A percentile compares a stretch with the other conserved stretches of the same genome.
Conservation (phyloP, 768 basidiomycete genomes). For the Pleurotus tuoliensis region DNA sequence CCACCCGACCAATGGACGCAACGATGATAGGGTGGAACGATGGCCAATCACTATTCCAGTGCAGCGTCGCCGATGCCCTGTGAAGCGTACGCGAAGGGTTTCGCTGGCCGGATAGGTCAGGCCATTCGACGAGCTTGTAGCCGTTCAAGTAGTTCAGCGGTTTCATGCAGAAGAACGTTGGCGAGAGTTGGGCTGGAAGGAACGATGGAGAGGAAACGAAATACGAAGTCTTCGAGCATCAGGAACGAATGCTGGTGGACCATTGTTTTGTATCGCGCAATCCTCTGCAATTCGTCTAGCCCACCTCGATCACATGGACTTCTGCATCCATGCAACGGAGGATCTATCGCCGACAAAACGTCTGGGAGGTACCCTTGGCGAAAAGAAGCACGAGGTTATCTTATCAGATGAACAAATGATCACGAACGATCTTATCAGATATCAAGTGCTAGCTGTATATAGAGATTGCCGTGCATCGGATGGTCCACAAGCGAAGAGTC, state of each 20-base stretch:
- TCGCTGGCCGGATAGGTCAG: conserved; percentile 26
- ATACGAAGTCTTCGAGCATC: no score
- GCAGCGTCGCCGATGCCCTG: neutral
- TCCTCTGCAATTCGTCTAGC: no score
- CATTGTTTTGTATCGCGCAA: neutral
- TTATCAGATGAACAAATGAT: conserved; percentile 6
- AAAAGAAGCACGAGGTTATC: conserved; percentile 1
- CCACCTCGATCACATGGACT: neutral
- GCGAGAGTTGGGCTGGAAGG: no score
- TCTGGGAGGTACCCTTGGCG: neutral
- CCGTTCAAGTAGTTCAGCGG: conserved; percentile 17
- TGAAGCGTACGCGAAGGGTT: conserved; percentile 2
- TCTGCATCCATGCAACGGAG: neutral
- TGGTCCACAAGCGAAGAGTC: neutral
- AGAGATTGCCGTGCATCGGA: no score
- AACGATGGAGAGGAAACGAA: no score
- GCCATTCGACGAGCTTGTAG: conserved; percentile 27
- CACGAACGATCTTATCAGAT: conserved; percentile 2
- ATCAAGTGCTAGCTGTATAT: neutral
- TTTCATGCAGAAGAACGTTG: neutral
- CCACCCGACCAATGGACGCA: conserved; percentile 20
- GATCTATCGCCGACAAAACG: no score
- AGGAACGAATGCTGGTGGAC: no score
- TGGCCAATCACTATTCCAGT: neutral
- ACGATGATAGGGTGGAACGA: conserved; percentile 13